phyloP scores from a whole-genome alignment of 2,329 filamentous ascomycete species.

The Aspergillus sp. region DNA sequence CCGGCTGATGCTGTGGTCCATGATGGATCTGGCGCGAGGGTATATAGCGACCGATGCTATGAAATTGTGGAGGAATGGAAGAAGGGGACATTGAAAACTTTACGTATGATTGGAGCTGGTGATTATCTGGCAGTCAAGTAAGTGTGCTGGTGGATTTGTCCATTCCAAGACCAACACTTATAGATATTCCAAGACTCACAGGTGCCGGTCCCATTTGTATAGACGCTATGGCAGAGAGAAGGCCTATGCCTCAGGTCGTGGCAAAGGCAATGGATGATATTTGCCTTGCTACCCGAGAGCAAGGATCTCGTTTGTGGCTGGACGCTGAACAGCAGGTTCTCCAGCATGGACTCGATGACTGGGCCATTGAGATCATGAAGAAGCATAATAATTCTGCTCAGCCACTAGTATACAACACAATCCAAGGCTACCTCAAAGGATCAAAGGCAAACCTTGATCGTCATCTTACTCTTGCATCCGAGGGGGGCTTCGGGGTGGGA shows the following conservation, averaged over 20 bases:
- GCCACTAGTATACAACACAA: conserved; percentile 40
- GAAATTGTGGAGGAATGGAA: conserved; percentile 45
- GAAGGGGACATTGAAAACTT: conserved; percentile 47
- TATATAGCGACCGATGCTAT: background rate
- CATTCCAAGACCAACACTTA: background rate
- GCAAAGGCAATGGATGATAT: conserved; percentile 37
- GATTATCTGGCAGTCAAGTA: conserved; percentile 49
- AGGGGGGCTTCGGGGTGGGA: conserved; percentile 43
- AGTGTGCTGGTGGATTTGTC: too few species aligned
- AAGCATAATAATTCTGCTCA: conserved; percentile 40
- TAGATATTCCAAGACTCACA: conserved; percentile 34
- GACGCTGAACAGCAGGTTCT: conserved; percentile 50
- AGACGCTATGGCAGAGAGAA: conserved; percentile 37
- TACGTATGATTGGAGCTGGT: conserved; percentile 44
- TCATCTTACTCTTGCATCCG: conserved; percentile 39
- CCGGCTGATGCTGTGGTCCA: conserved; percentile 38
- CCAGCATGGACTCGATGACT: conserved; percentile 45
- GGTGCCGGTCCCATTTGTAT: conserved; percentile 43
- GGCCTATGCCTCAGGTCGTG: conserved; percentile 14
- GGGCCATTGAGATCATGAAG: conserved; percentile 49
- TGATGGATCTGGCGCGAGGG: too few species aligned
- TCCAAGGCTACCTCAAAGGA: conserved; percentile 49
- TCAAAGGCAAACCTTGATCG: conserved; percentile 38
- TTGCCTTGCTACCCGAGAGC: conserved; percentile 32
- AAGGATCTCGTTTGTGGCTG: conserved; percentile 44